Conservation (phyloP, 2,329 filamentous ascomycete species). For the Colletotrichum eremochloae region DNA sequence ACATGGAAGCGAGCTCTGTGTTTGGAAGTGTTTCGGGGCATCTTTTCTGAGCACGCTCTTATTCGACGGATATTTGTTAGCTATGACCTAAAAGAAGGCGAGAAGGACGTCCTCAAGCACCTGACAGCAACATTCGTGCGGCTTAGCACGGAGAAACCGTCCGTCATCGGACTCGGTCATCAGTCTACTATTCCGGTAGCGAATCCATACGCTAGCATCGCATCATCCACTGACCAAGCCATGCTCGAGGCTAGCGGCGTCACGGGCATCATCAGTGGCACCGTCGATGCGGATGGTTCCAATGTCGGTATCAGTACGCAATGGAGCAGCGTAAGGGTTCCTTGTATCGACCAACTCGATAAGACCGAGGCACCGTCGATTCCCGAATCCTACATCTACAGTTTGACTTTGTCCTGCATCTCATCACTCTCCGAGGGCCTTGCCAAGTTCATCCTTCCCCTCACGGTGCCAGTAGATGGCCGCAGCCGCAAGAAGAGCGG, state of each 20-base stretch:
- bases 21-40: slow-evolving; percentile 89
- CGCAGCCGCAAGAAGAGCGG: slow-evolving; percentile 64
- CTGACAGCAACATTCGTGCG: slow-evolving; percentile 92
- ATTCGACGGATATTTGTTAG: slow-evolving; percentile 83
- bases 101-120: slow-evolving; percentile 83
- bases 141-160: slow-evolving; percentile 90
- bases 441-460: slow-evolving; percentile 90
- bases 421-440: slow-evolving; percentile 91
- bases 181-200: slow-evolving; percentile 86
- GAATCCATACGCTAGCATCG: slow-evolving; percentile 66
- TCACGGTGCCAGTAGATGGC: slow-evolving; percentile 84
- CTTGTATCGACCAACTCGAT: slow-evolving; percentile 94
- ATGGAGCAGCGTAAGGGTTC: slow-evolving; percentile 89
- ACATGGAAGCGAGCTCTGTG: slow-evolving; percentile 91
- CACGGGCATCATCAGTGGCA: slow-evolving; percentile 85
- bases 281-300: slow-evolving; percentile 74
- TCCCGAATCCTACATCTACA: slow-evolving; percentile 95
- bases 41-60: slow-evolving; percentile 85
- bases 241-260: slow-evolving; percentile 90
- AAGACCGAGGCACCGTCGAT: slow-evolving; percentile 86
- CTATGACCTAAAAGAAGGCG: slow-evolving; percentile 80
- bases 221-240: slow-evolving; percentile 80
- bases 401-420: slow-evolving; percentile 88
- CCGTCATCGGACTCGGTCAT: slow-evolving; percentile 87
- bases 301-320: slow-evolving; percentile 87